Evolutionary conservation across 2,329 filamentous ascomycete genomes (phyloP).

Genomic region (Drechslerella stenobrocha): DNA sequence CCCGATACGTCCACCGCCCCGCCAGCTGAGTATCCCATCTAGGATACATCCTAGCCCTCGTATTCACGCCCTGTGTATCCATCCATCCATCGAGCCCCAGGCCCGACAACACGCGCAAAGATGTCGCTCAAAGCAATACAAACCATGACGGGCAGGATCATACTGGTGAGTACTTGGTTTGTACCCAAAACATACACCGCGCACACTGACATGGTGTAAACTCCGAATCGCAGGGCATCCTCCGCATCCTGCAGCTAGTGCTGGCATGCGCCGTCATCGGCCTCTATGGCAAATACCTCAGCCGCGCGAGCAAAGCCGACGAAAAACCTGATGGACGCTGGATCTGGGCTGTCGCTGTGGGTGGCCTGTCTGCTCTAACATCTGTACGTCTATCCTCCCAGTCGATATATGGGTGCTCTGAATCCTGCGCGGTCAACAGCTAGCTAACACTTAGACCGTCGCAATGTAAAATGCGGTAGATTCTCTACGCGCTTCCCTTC

Average conservation of each 20-base stretch:
- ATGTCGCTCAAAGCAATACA: slow-evolving; percentile 37
- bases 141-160: slow-evolving; percentile 30
- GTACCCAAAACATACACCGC: too few species aligned
- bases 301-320: slow-evolving; percentile 60
- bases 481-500: slow-evolving; percentile 43
- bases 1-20: too few species aligned
- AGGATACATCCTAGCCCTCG: too few species aligned
- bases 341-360: slow-evolving; percentile 74
- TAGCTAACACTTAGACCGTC: too few species aligned
- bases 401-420: too few species aligned
- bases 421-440: not conserved
- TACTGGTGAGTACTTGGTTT: slow-evolving; percentile 39
- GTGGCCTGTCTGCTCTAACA: slow-evolving; percentile 67
- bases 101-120: slow-evolving; percentile 4
- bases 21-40: too few species aligned
- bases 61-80: too few species aligned
- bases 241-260: slow-evolving; percentile 75
- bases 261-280: slow-evolving; percentile 76
- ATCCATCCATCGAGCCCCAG: too few species aligned
- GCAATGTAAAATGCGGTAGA: slow-evolving; percentile 8
- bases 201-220: too few species aligned
- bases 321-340: slow-evolving; percentile 68
- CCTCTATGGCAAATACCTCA: slow-evolving; percentile 73
- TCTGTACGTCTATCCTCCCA: slow-evolving; percentile 55
- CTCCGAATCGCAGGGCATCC: slow-evolving; percentile 55